These are phyloP conservation scores for Mycena sp. DNA, from an alignment of 1,284 basidiomycete species.

Conservation along the genomic window DNA sequence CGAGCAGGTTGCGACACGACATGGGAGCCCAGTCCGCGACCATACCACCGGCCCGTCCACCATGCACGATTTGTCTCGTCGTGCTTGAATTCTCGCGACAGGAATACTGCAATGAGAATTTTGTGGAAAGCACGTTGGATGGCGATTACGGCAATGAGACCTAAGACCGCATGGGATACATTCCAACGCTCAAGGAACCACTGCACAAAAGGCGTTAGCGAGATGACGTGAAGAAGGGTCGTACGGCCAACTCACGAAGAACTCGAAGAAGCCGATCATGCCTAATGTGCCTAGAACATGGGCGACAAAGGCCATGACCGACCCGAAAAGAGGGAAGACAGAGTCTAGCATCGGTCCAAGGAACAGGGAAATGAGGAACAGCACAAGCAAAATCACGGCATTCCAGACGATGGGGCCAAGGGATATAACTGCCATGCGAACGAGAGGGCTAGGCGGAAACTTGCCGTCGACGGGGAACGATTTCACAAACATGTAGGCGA, in stretches of 20 bases:
- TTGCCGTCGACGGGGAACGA: conserved; percentile 80
- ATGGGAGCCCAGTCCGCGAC: conserved; percentile 87
- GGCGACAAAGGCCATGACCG: conserved; percentile 88
- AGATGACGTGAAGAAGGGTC: conserved; percentile 14
- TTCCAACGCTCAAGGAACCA: conserved; percentile 98
- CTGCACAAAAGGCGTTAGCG: conserved; percentile 47
- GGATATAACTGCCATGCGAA: conserved; percentile 93
- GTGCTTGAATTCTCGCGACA: conserved; percentile 96
- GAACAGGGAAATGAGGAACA: conserved; percentile 93
- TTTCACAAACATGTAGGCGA: conserved; percentile 92
- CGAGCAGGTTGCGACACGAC: conserved; percentile 91
- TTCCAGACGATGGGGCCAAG: conserved; percentile 97
- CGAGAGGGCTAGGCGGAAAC: conserved; percentile 77
- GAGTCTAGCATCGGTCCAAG: conserved; percentile 92
- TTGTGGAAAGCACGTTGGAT: conserved; percentile 94
- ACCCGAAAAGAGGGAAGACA: conserved; percentile 87
- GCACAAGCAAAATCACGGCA: conserved; percentile 83
- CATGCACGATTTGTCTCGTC: conserved; percentile 97
- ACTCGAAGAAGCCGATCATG: conserved; percentile 93
- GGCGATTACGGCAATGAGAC: conserved; percentile 86
- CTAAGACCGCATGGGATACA: conserved; percentile 89
- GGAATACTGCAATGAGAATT: conserved; percentile 89
- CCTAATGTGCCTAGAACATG: conserved; percentile 85
- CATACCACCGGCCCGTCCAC: conserved; percentile 98
- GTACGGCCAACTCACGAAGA: conserved; percentile 72